Evolutionary conservation across 352 stramenopile species (phyloP).

Genomic region (Pythium aquatile): DNA sequence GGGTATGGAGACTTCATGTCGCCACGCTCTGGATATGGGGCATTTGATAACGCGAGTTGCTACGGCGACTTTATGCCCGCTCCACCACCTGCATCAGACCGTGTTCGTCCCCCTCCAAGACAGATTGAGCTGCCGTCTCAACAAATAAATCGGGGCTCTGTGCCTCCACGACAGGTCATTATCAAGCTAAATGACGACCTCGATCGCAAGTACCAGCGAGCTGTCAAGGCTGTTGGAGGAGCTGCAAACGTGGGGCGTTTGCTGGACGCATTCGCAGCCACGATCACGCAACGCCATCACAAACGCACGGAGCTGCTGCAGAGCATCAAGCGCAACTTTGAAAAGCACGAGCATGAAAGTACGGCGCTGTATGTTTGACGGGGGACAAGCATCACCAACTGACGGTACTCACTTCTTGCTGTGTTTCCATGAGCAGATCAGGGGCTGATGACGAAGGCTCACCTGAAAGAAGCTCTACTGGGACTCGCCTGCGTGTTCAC

Average conservation of each 20-base stretch:
- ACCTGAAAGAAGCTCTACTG: slow-evolving; percentile 55
- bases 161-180: neutral
- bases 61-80: slow-evolving; percentile 14
- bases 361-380: slow-evolving; percentile 10
- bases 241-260: slow-evolving; percentile 31
- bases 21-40: neutral
- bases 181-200: slow-evolving; percentile 27
- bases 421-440: slow-evolving; percentile 27
- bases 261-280: slow-evolving; percentile 35
- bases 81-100: neutral
- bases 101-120: neutral
- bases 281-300: slow-evolving; percentile 40
- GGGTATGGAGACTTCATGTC: slow-evolving; percentile 4
- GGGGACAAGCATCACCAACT: neutral
- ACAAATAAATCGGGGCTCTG: neutral
- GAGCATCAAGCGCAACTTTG: slow-evolving; percentile 52
- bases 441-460: slow-evolving; percentile 44
- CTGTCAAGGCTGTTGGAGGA: slow-evolving; percentile 35
- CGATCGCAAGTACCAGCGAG: slow-evolving; percentile 42
- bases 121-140: neutral
- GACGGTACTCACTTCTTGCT: neutral
- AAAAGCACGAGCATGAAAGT: slow-evolving; percentile 54
- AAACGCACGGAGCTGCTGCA: slow-evolving; percentile 53
- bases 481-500: slow-evolving; percentile 52
- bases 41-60: slow-evolving; percentile 1